Conservation (phyloP, 2,329 filamentous ascomycete species). For the Botryotinia convoluta region DNA sequence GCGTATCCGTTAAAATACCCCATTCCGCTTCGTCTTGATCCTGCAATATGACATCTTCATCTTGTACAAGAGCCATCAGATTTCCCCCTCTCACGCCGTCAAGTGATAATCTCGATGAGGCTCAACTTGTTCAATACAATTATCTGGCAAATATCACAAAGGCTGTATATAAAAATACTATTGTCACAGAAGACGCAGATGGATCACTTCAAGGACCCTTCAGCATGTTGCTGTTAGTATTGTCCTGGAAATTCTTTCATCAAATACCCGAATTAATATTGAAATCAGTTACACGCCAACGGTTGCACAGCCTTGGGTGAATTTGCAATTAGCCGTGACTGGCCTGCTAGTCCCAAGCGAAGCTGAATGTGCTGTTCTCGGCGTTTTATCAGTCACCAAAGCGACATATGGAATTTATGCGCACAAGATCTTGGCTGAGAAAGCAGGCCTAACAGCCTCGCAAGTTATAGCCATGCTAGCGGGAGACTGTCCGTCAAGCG, state of each 20-base stretch:
- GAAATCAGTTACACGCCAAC: conserved; percentile 1
- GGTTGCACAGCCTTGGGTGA: not conserved
- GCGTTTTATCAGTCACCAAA: not conserved
- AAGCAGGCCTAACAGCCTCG: not conserved
- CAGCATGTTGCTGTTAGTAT: not conserved
- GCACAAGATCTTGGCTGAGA: not conserved
- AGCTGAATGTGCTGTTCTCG: not conserved
- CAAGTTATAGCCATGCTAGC: not conserved
- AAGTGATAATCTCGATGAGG: not conserved
- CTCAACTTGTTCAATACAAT: not conserved
- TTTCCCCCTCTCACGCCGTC: not conserved
- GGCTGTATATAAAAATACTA: not conserved
- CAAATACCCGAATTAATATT: not conserved
- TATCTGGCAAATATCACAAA: not conserved
- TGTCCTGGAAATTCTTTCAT: not conserved
- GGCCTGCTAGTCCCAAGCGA: not conserved
- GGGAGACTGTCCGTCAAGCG: not conserved
- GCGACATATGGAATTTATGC: not conserved
- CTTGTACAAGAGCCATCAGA: not conserved
- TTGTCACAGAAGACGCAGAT: not conserved
- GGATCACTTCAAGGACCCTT: conserved; percentile 8
- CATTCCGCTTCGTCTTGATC: not conserved
- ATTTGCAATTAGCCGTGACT: not conserved
- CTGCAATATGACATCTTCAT: not conserved
- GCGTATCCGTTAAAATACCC: not conserved